Evolutionary conservation across 257 asterid species (phyloP).

Genomic region (Voacanga thouarsii): DNA sequence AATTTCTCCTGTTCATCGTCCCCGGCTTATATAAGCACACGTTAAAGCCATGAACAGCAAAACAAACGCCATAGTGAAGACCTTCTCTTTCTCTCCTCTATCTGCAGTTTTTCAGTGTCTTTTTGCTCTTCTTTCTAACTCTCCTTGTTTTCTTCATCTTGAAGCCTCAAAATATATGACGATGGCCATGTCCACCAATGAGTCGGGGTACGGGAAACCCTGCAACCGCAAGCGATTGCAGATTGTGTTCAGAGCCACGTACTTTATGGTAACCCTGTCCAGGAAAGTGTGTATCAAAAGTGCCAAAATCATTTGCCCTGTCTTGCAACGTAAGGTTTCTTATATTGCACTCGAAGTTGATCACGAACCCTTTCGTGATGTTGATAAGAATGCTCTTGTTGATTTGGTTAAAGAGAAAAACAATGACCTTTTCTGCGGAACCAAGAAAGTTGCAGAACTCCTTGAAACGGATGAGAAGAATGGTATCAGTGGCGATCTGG

Average conservation of each 20-base stretch:
- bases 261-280: constrained; percentile 7
- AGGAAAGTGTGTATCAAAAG: not conserved
- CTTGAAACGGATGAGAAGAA: constrained; percentile 9
- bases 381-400: constrained; percentile 1
- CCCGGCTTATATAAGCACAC: too few relatives aligned
- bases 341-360: constrained; percentile 1
- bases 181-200: not conserved
- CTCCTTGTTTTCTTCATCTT: not conserved
- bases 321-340: not conserved
- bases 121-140: not conserved
- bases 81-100: too few relatives aligned
- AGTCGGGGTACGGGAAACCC: not conserved
- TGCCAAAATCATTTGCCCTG: constrained; percentile 3
- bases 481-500: not conserved
- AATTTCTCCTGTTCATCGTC: too few relatives aligned
- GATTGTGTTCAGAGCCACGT: constrained; percentile 17
- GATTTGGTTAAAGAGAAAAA: constrained; percentile 16
- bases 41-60: too few relatives aligned
- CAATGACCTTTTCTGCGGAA: not conserved
- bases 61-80: too few relatives aligned
- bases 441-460: not conserved
- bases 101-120: too few relatives aligned
- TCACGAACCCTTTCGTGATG: not conserved
- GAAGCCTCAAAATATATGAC: not conserved
- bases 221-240: constrained; percentile 11